Evolutionary conservation across 257 asterid species (phyloP), one percentile per base, ranked within the genome.

Genomic region (Lycium barbarum): DNA sequence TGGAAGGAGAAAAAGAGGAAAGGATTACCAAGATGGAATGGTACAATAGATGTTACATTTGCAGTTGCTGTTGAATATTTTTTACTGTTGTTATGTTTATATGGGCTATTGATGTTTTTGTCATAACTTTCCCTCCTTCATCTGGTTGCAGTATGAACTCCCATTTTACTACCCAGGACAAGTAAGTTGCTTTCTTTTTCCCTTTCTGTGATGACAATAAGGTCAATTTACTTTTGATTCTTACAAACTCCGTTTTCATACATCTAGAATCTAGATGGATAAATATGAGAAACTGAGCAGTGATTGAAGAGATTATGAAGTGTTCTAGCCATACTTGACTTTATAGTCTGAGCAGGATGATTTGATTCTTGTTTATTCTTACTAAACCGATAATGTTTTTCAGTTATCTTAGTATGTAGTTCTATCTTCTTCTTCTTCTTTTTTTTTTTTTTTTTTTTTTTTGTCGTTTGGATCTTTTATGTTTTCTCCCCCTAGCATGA

Each of bases 1-100:
- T 85, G 98, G 99, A 53, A 90, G 99, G 90, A 91, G 99, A 87
- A 96, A 96, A 89, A 90, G 98, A 86, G 99, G 99, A 88, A 92
- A 96, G 91, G 97, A 96, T 85, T 96, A 93, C 88, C 84, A 92
- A 82, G 93, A 93, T 91, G 98, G 91, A 84, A 94, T 96, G 99
- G 99, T 96, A 89, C 70, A 87, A 62, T 68, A 62, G 22, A 68
- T 82, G 33, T 43, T 65, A 73, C 78, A 80, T 57, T 43, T 85
- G 84, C 72, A 11, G 26, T 9, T 66, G 33, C 57, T 11, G 36
- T n/a, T 51, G 47, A 76, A 22, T 76, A 7, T 26, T 26, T 22
- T 26, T 76, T 14, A 3, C 82, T 13, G 62, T 72, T 72, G 35
- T 45, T 43, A 72, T 18, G 17, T 76, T 51, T 26, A 18, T 35